These are phyloP conservation scores for Coniella vitis DNA, from an alignment of 2,329 filamentous ascomycete species.

Conservation along the genomic window DNA sequence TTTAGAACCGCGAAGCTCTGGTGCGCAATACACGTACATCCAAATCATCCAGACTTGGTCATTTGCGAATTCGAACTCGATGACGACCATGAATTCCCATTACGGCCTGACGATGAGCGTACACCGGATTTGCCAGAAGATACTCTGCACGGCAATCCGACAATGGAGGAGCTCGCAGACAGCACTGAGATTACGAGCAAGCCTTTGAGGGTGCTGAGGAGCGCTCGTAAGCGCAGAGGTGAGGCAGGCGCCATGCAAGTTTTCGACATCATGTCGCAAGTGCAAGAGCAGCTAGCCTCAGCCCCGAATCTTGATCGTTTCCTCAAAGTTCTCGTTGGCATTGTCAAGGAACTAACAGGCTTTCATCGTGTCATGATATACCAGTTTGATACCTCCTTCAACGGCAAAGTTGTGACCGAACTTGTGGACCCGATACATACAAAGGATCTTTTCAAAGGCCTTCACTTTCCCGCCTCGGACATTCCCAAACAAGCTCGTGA, in stretches of 20 bases:
- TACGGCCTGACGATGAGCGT: conserved; percentile 54
- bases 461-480: conserved; percentile 84
- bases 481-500: conserved; percentile 81
- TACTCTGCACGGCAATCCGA: conserved; percentile 66
- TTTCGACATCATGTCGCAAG: conserved; percentile 86
- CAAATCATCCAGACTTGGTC: conserved; percentile 60
- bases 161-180: conserved; percentile 64
- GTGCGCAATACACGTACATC: conserved; percentile 78
- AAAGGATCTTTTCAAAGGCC: conserved; percentile 76
- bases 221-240: conserved; percentile 66
- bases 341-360: conserved; percentile 82
- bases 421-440: conserved; percentile 74
- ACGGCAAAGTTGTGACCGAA: conserved; percentile 82
- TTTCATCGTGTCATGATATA: conserved; percentile 94
- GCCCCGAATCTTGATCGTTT: conserved; percentile 66
- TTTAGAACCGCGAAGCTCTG: conserved; percentile 63
- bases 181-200: conserved; percentile 71
- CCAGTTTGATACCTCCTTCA: conserved; percentile 77
- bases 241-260: conserved; percentile 83
- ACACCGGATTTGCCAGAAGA: conserved; percentile 62
- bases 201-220: conserved; percentile 69
- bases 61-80: conserved; percentile 88
- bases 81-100: conserved; percentile 62
- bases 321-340: conserved; percentile 73
- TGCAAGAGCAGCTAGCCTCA: conserved; percentile 76